A percentile compares a stretch with the other conserved stretches of the same genome.
phyloP scores from a whole-genome alignment of 2,329 filamentous ascomycete genomes.

The Aurifilum marmelostoma region DNA sequence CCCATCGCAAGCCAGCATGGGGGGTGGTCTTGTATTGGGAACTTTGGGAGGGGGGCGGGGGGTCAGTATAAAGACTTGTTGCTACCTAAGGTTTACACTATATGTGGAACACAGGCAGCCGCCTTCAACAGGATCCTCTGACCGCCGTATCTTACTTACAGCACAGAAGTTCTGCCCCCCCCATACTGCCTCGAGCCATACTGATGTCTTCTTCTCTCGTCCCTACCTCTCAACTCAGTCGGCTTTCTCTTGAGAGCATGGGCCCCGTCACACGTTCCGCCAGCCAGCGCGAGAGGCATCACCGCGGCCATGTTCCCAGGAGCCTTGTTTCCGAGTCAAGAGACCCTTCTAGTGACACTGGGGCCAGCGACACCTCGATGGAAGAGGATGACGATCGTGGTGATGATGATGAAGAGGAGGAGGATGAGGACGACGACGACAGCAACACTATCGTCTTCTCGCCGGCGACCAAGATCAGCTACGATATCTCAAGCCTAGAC shows the following conservation, averaged over 20 bases:
- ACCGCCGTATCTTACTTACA: neutral
- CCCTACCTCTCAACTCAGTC: conserved; percentile 43
- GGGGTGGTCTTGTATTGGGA: neutral
- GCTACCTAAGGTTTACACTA: conserved; percentile 1
- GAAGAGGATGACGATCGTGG: conserved; percentile 34
- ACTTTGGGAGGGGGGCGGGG: neutral
- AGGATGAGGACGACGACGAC: conserved; percentile 38
- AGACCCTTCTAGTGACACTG: conserved; percentile 35
- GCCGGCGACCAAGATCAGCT: conserved; percentile 42
- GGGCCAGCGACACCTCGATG: conserved; percentile 21
- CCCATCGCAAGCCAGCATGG: neutral
- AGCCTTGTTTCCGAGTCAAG: conserved; percentile 22
- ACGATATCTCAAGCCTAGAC: conserved; percentile 46
- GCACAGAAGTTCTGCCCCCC: neutral
- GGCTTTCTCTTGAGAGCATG: conserved; percentile 48
- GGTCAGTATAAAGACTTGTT: conserved; percentile 7
- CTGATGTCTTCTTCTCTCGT: conserved; percentile 38
- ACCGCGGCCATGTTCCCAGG: conserved; percentile 30
- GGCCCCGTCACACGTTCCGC: conserved; percentile 40
- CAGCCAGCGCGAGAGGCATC: conserved; percentile 34
- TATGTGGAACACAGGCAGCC: neutral
- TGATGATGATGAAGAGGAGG: conserved; percentile 36
- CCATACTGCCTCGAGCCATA: no score
- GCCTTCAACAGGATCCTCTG: neutral
- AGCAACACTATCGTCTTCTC: conserved; percentile 34